These are phyloP conservation scores for Hevea brasiliensis DNA, from an alignment of 345 rosid genomes.

Conservation along the genomic window DNA sequence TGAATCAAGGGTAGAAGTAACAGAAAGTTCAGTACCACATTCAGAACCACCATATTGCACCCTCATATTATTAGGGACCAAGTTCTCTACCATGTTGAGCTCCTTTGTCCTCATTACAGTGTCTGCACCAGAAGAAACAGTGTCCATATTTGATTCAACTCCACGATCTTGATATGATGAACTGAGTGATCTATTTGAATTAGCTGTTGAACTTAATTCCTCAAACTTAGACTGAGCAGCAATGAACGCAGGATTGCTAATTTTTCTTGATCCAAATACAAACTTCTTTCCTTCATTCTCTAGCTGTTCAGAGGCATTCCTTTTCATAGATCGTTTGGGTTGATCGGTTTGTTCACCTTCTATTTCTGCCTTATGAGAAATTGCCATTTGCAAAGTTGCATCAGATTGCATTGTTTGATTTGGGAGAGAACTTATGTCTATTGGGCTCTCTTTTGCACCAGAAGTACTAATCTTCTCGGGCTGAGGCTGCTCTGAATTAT, in stretches of 20 bases:
- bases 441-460: slow-evolving; percentile 39
- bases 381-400: slow-evolving; percentile 32
- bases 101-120: slow-evolving; percentile 29
- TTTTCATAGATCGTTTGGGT: slow-evolving; percentile 48
- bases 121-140: slow-evolving; percentile 33
- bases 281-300: slow-evolving; percentile 47
- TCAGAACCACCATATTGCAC: slow-evolving; percentile 65
- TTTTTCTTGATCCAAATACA: slow-evolving; percentile 48
- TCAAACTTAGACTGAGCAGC: slow-evolving; percentile 75
- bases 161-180: slow-evolving; percentile 42
- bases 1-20: slow-evolving; percentile 86
- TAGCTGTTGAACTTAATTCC: slow-evolving; percentile 54
- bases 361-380: slow-evolving; percentile 36
- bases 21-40: slow-evolving; percentile 87
- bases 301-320: slow-evolving; percentile 49
- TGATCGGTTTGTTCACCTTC: slow-evolving; percentile 53
- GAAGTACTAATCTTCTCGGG: slow-evolving; percentile 35
- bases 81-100: slow-evolving; percentile 35
- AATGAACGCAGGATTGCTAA: slow-evolving; percentile 64
- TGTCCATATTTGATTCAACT: slow-evolving; percentile 40
- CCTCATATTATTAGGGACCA: slow-evolving; percentile 22
- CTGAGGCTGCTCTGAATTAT: slow-evolving; percentile 39
- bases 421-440: slow-evolving; percentile 31
- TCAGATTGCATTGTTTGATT: slow-evolving; percentile 31
- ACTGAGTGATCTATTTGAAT: slow-evolving; percentile 38